A percentile compares a stretch with the other conserved stretches of the same genome.
These are phyloP conservation scores for Falciphora oryzae DNA, from an alignment of 2,329 filamentous ascomycete genomes.

Conservation along the genomic window DNA sequence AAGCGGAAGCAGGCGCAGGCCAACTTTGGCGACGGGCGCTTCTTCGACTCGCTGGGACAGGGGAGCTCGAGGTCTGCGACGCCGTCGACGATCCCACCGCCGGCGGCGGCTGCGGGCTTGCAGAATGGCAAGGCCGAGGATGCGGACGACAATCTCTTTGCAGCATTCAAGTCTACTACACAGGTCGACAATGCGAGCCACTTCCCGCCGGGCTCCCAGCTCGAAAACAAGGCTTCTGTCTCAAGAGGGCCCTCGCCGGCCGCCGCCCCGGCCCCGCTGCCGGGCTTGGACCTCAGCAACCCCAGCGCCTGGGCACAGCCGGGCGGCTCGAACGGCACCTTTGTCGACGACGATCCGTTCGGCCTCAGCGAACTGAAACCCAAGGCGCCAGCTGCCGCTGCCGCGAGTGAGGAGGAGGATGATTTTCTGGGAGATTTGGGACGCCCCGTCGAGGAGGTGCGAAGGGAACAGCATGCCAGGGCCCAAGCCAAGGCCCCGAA, in stretches of 20 bases:
- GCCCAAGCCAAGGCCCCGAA: slow-evolving; percentile 12
- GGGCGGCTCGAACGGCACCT: slow-evolving; percentile 23
- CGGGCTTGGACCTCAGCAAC: slow-evolving; percentile 44
- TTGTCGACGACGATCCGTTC: slow-evolving; percentile 78
- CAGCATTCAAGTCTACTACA: slow-evolving; percentile 60
- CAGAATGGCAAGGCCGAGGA: slow-evolving; percentile 26
- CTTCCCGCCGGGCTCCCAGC: slow-evolving; percentile 50
- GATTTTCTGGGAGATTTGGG: slow-evolving; percentile 61
- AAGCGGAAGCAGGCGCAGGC: slow-evolving; percentile 64
- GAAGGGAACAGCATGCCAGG: slow-evolving; percentile 21
- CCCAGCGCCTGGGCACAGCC: slow-evolving; percentile 48
- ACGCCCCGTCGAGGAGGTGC: slow-evolving; percentile 59
- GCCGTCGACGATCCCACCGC: slow-evolving; percentile 11
- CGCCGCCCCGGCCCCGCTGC: slow-evolving; percentile 31
- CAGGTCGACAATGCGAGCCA: slow-evolving; percentile 62
- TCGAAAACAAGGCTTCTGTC: slow-evolving; percentile 12
- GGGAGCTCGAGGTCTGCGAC: slow-evolving; percentile 14
- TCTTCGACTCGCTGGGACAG: slow-evolving; percentile 67
- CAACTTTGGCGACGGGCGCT: slow-evolving; percentile 70
- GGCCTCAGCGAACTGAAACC: slow-evolving; percentile 62
- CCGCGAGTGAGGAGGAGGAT: slow-evolving; percentile 46
- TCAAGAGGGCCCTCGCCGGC: slow-evolving; percentile 40
- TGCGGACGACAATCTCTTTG: slow-evolving; percentile 60
- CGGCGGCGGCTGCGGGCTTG: slow-evolving; percentile 13
- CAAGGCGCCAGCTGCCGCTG: slow-evolving; percentile 25